Percentiles rank a stretch among this genome's conserved stretches.
phyloP scores from a whole-genome alignment of 2,329 filamentous ascomycete species.

The Sclerotinia minor region DNA sequence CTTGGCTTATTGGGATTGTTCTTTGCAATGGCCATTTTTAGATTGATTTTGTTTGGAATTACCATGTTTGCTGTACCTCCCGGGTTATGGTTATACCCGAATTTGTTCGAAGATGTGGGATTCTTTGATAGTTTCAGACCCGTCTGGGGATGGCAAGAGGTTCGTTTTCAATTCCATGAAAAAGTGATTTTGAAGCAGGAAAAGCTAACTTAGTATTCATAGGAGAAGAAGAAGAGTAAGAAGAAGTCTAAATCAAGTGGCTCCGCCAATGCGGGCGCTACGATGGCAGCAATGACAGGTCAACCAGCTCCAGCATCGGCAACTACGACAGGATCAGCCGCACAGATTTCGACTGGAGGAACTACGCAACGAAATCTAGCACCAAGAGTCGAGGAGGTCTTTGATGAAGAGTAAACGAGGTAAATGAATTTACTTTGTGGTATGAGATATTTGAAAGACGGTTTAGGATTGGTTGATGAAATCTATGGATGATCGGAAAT shows the following conservation, averaged over 20 bases:
- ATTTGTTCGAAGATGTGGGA: conserved; percentile 96
- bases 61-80: conserved; percentile 84
- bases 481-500: not conserved
- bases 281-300: conserved; percentile 40
- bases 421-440: not conserved
- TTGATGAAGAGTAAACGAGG: conserved; percentile 39
- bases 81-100: conserved; percentile 97
- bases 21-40: conserved; percentile 97
- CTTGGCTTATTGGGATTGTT: conserved; percentile 87
- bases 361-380: conserved; percentile 45
- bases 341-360: conserved; percentile 42
- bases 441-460: not conserved
- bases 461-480: not conserved
- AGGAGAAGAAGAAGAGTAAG: conserved; percentile 44
- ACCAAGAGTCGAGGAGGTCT: conserved; percentile 49
- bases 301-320: conserved; percentile 41
- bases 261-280: conserved; percentile 37
- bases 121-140: conserved; percentile 98
- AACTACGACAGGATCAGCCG: conserved; percentile 43
- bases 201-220: conserved; percentile 19
- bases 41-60: conserved; percentile 83
- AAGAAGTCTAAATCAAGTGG: conserved; percentile 42
- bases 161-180: conserved; percentile 46
- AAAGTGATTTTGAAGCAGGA: not conserved
- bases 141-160: conserved; percentile 98